Percentiles rank a stretch among this genome's conserved stretches.
Conservation (phyloP, 2,329 filamentous ascomycete species). For the Dothiorella sarmentorum region DNA sequence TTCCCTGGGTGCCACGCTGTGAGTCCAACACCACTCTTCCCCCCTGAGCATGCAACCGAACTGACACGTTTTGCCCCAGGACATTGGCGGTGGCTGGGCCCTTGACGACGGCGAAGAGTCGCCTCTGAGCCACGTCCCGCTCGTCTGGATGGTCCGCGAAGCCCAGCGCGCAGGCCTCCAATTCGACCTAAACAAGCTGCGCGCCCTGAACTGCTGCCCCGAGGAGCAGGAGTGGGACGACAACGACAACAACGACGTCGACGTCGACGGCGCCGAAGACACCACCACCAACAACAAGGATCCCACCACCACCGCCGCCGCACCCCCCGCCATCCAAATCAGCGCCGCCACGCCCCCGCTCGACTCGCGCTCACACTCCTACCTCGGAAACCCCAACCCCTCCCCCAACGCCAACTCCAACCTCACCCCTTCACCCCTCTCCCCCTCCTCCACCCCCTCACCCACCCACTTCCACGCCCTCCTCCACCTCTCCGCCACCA, state of each 20-base stretch:
- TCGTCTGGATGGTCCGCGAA: slow-evolving; percentile 69
- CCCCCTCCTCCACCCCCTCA: no score
- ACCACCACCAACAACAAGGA: neutral
- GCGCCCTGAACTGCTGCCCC: slow-evolving; percentile 61
- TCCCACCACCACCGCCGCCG: neutral
- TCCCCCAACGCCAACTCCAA: neutral
- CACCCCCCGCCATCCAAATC: slow-evolving; percentile 33
- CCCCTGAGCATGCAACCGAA: neutral
- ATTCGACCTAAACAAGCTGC: slow-evolving; percentile 67
- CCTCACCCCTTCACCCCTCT: neutral
- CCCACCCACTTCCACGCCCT: slow-evolving; percentile 52
- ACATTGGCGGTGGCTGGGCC: slow-evolving; percentile 74
- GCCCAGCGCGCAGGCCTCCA: slow-evolving; percentile 62
- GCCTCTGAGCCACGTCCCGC: slow-evolving; percentile 63
- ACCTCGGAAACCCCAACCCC: neutral
- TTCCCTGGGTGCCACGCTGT: slow-evolving; percentile 72
- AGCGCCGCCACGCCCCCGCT: slow-evolving; percentile 24
- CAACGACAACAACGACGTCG: neutral
- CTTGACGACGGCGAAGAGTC: slow-evolving; percentile 52
- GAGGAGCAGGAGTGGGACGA: slow-evolving; percentile 30
- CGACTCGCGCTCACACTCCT: neutral
- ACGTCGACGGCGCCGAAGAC: neutral
- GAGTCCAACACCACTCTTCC: slow-evolving; percentile 18
- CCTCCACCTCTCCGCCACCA: slow-evolving; percentile 54
- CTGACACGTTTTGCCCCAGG: slow-evolving; percentile 34